Evolutionary conservation across 192 early-diverging fungal genomes (phyloP), one percentile per base, ranked within the genome.

Genomic region (Podila clonocystis): DNA sequence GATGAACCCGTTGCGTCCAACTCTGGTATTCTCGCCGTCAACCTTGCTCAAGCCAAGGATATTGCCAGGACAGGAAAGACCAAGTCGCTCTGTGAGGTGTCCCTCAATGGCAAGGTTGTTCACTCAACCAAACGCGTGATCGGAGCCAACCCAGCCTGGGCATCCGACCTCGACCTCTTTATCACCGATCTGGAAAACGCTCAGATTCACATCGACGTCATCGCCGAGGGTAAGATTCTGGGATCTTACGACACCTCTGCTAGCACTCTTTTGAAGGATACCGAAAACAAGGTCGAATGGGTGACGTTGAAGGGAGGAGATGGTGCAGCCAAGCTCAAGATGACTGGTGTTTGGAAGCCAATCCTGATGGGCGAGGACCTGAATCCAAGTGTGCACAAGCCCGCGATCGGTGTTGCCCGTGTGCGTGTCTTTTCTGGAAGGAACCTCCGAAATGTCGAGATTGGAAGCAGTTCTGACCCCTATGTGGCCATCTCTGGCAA

Each of bases 391-490:
- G 70, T 84, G 19, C 83, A 85, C 49, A 63, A 82, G 24, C 85
- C 88, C n/a, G 91, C 95, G 7, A 91, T 94, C 58, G 96, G 94
- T 52, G 85, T 96, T 55, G 82, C 95, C 34, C 91, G 95, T 75
- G 67, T 97, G 28, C 90, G 93, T 50, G 84, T 96, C 57, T 72
- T 91, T 58, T 86, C 87, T 67, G 96, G 93, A 5, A 89, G 92
- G 34, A 87, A 89, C n/a, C 82, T 98, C 50, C 89, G 90, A 72
- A 98, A 98, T 58, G 95, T 95, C 15, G 97, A 98, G 82, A 91
- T 87, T 17, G 87, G 84, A 59, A 89, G 92, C 74, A 97, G 94
- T 82, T 97, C 96, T 2, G 97, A 99, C 67, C 98, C 98, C 17
- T 99, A 98, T 84, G 87, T 90, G 34, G 90, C 92, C 62, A 83